These are phyloP conservation scores for Corylus heterophylla DNA, from an alignment of 306 rosid species.

Conservation along the genomic window DNA sequence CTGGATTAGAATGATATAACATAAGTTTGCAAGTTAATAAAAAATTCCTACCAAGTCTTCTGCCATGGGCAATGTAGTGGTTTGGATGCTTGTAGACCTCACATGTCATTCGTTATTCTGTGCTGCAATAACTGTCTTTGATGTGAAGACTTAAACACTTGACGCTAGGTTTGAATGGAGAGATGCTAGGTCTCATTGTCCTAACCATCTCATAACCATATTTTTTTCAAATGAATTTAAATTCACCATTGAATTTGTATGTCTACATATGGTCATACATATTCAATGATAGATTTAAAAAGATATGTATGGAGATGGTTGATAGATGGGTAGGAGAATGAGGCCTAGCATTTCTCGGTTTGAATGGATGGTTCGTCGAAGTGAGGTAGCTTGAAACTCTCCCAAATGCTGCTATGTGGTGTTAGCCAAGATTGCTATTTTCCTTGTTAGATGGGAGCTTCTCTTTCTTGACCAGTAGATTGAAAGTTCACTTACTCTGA, in stretches of 20 bases:
- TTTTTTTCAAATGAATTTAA: no score
- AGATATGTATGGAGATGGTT: no score
- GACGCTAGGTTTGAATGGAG: background rate
- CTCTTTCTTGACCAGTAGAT: background rate
- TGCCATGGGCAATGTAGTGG: background rate
- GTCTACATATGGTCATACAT: no score
- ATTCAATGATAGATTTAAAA: no score
- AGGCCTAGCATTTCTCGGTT: no score
- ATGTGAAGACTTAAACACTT: background rate
- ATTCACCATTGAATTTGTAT: no score
- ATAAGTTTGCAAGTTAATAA: background rate
- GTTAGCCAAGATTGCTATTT: background rate
- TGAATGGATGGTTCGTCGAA: background rate
- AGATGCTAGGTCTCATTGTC: no score
- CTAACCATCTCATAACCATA: no score
- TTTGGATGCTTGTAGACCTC: background rate
- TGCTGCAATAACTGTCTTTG: conserved; percentile 1
- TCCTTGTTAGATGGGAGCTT: background rate
- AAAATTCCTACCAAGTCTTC: background rate
- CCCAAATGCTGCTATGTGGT: conserved; percentile 5
- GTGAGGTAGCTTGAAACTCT: background rate
- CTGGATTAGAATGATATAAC: background rate
- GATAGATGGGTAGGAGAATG: no score
- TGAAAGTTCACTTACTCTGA: background rate
- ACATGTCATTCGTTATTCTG: background rate